Evolutionary conservation across 495 filamentous ascomycete species (phyloP), one percentile per base, ranked within the genome.

Genomic region (Annulohypoxylon stygium): DNA sequence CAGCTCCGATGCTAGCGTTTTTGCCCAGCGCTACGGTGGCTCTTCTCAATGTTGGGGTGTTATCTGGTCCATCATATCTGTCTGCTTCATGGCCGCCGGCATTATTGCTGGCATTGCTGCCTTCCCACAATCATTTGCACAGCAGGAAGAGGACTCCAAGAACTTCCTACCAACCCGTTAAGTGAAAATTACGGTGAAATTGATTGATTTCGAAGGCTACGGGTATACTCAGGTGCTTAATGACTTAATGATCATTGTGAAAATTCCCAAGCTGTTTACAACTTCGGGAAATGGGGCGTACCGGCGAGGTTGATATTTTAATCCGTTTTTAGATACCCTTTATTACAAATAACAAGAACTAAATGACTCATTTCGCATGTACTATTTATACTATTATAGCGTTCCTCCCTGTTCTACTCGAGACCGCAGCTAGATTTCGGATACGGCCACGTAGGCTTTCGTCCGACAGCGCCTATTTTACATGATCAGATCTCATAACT

Each of bases 21-120:
- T 94, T 70, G 92, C 92, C 6, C 83, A 92, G 79, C 85, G 87
- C 30, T 94, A 93, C 74, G 92, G 92, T 14, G 92, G 92, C 41
- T 93, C 90, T 2, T 93, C 90, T 18, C 91, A 91, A 69, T 94
- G 92, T 84, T 94, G 92, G 92, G 92, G 92, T 20, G 84, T 93
- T 30, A 87, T 93, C 45, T 94, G 92, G 92, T 90, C 88, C 12
- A 81, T 94, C 41, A 86, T 94, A 39, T 90, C 89, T 1, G 71
- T 93, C 36, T 61, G 83, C 1, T 91, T 94, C 74, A 93, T 94
- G 89, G 87, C 88, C 16, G 82, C 84, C 14, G 90, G 87, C 4
- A 94, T 94, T 71, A 80, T 93, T 37, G 90, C 88, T 18, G 92
- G 89, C 3, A 89, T 94, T 23, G 92, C 92, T 3, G 92, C 91